Evolutionary conservation across 1,139 yeast species (phyloP).

Genomic region (Hemisphaericaspora subhashii): DNA sequence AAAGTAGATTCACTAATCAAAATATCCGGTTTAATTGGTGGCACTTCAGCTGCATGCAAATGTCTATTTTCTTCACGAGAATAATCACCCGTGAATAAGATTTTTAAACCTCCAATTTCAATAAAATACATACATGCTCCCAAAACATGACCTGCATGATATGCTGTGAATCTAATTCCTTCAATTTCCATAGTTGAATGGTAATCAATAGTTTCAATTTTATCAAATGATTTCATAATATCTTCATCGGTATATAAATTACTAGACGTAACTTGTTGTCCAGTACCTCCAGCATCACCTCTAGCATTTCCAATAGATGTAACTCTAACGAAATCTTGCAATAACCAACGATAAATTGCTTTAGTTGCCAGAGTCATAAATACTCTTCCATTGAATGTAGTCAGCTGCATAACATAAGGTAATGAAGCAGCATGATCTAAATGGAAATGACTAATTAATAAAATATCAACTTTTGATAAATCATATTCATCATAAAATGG

Average conservation of each 20-base stretch:
- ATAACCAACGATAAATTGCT: conserved; percentile 93
- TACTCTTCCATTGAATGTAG: conserved; percentile 90
- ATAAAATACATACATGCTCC: conserved; percentile 98
- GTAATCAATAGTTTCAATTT: conserved; percentile 90
- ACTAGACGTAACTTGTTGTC: too few relatives aligned
- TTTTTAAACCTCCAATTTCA: conserved; percentile 89
- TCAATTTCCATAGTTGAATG: conserved; percentile 94
- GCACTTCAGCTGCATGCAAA: conserved; percentile 92
- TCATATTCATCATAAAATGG: conserved; percentile 97
- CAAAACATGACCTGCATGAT: conserved; percentile 97
- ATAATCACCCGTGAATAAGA: conserved; percentile 93
- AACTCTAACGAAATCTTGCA: conserved; percentile 92
- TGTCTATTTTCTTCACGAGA: conserved; percentile 96
- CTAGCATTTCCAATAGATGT: conserved; percentile 60
- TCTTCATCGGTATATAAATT: conserved; percentile 89
- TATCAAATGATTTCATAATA: conserved; percentile 79
- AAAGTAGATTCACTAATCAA: conserved; percentile 93
- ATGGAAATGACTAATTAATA: conserved; percentile 91
- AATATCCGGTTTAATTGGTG: conserved; percentile 84
- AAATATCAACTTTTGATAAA: conserved; percentile 78
- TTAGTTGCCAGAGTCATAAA: conserved; percentile 99
- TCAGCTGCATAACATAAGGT: conserved; percentile 97
- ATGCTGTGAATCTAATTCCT: conserved; percentile 94
- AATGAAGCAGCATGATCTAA: conserved; percentile 96
- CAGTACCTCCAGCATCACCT: conserved; percentile 18